Conservation (phyloP, 208 protist species). For the Crithidia sp. region DNA sequence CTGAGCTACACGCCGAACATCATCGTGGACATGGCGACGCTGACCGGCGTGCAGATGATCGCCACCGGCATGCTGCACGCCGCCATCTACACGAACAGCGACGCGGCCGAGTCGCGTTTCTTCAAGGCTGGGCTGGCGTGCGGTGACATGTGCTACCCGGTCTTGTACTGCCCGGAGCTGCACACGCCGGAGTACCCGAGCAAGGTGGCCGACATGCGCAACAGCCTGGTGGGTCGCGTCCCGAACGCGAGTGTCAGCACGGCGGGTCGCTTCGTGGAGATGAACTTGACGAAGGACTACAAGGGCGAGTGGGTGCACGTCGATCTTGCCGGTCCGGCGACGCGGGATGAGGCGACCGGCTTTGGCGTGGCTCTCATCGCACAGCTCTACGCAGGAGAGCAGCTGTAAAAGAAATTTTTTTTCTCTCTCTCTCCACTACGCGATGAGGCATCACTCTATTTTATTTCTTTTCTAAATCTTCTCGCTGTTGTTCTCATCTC, state of each 20-base stretch:
- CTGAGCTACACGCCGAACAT: constrained; percentile 78
- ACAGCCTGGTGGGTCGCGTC: constrained; percentile 64
- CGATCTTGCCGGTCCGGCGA: constrained; percentile 80
- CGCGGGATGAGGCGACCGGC: constrained; percentile 69
- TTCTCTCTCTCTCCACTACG: not conserved
- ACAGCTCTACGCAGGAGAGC: constrained; percentile 45
- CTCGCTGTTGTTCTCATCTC: not conserved
- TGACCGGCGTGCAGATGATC: constrained; percentile 88
- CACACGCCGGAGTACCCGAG: constrained; percentile 75
- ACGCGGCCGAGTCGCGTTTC: constrained; percentile 65
- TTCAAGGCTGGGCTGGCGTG: constrained; percentile 48
- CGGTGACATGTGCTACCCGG: constrained; percentile 88
- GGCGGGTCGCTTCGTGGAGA: constrained; percentile 86
- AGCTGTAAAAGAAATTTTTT: constrained; percentile 14
- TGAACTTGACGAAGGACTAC: constrained; percentile 61
- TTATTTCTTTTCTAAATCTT: not conserved
- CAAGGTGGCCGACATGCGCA: constrained; percentile 71
- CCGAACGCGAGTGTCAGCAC: constrained; percentile 81
- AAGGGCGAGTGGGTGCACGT: constrained; percentile 87
- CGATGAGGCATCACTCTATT: not conserved
- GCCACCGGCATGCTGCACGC: constrained; percentile 83
- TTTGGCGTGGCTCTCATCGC: constrained; percentile 78
- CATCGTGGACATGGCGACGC: constrained; percentile 92
- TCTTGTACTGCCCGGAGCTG: constrained; percentile 91
- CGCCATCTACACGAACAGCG: constrained; percentile 80